phyloP scores from a whole-genome alignment of 1,284 basidiomycete species.

The Rhodotorula sp. region DNA sequence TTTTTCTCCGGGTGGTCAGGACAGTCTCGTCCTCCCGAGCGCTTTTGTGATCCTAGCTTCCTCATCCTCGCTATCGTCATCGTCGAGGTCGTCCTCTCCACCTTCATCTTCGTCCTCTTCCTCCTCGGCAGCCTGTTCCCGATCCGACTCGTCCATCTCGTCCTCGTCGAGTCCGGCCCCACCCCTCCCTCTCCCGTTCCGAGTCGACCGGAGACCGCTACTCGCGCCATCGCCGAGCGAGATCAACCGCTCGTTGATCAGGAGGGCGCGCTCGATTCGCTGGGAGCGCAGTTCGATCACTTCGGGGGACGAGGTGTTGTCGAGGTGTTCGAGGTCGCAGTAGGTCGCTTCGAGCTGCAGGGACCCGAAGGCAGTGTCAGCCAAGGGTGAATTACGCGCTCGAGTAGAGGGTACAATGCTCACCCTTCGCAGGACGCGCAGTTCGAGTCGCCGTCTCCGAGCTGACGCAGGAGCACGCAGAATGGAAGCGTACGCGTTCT shows the following conservation, averaged over 20 bases:
- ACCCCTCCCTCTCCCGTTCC: conserved; percentile 1
- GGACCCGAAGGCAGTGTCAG: neutral
- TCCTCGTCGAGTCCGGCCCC: conserved; percentile 9
- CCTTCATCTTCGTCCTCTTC: conserved; percentile 16
- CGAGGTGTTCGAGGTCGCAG: conserved; percentile 37
- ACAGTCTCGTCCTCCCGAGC: conserved; percentile 7
- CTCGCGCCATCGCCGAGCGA: conserved; percentile 17
- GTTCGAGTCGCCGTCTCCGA: conserved; percentile 17
- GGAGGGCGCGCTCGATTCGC: conserved; percentile 39
- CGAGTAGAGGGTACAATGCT: neutral
- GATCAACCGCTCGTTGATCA: conserved; percentile 37
- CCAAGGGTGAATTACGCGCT: neutral
- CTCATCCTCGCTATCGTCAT: conserved; percentile 1
- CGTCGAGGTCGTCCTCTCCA: conserved; percentile 12
- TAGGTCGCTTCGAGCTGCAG: conserved; percentile 37
- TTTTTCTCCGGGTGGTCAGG: neutral
- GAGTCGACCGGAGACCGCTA: neutral
- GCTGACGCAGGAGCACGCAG: conserved; percentile 13
- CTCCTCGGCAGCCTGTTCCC: conserved; percentile 11
- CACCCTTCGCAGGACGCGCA: conserved; percentile 30
- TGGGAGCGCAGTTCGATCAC: conserved; percentile 31
- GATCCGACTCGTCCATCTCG: conserved; percentile 11
- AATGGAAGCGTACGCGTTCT: conserved; percentile 40
- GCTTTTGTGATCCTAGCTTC: conserved; percentile 8
- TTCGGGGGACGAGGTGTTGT: conserved; percentile 37